A percentile compares a stretch with the other conserved stretches of the same genome.
These are phyloP conservation scores for Quercus ilex DNA, from an alignment of 306 rosid species.

Conservation along the genomic window DNA sequence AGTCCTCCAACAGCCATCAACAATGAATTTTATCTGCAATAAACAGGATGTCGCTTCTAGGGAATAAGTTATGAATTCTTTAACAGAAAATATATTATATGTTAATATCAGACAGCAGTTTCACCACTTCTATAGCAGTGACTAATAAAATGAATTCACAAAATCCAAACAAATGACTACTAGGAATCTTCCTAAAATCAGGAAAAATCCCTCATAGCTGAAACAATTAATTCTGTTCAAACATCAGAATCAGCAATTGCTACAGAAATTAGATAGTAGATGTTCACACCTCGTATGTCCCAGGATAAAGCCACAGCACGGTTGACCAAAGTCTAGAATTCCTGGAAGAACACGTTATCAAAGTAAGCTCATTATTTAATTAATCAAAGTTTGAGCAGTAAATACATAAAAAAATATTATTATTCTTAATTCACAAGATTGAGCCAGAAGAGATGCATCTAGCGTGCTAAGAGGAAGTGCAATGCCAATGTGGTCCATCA, in stretches of 20 bases:
- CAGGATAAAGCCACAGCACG: slow-evolving; percentile 90
- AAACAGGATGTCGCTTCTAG: slow-evolving; percentile 1
- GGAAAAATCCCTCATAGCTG: background rate
- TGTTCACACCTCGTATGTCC: slow-evolving; percentile 78
- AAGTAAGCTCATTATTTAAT: slow-evolving; percentile 22
- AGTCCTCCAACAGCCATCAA: slow-evolving; percentile 80
- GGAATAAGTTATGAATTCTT: slow-evolving; percentile 1
- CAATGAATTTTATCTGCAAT: slow-evolving; percentile 80
- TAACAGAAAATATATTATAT: background rate
- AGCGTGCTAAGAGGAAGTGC: background rate
- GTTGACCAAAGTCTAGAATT: slow-evolving; percentile 69
- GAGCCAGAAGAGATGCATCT: background rate
- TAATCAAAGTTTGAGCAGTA: background rate
- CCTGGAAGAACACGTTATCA: slow-evolving; percentile 39
- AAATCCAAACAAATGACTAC: background rate
- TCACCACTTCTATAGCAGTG: background rate
- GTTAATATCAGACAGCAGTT: background rate
- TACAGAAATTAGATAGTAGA: slow-evolving; percentile 11
- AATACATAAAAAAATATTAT: background rate
- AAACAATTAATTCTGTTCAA: background rate
- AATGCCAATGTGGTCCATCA: background rate
- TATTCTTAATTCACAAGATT: background rate
- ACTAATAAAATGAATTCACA: background rate
- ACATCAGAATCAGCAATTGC: background rate
- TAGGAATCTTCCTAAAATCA: background rate